Evolutionary conservation across 306 rosid genomes (phyloP).

Genomic region (Prunus mira): DNA sequence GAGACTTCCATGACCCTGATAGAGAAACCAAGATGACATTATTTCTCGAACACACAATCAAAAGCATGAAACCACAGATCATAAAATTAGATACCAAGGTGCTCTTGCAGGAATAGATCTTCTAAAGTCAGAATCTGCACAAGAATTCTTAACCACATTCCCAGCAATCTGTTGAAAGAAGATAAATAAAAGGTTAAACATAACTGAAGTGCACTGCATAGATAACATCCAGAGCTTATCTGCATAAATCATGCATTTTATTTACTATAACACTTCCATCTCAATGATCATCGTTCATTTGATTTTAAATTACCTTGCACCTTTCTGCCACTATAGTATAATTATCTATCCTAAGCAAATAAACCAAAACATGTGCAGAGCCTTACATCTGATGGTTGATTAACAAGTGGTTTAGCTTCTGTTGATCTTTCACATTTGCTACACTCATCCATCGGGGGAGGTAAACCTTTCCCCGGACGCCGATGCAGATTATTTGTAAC

Average conservation of each 20-base stretch:
- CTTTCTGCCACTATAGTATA: neutral
- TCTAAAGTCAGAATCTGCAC: slow-evolving; percentile 55
- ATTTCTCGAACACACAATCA: slow-evolving; percentile 17
- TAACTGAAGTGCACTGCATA: neutral
- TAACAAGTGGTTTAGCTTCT: slow-evolving; percentile 50
- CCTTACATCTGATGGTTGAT: slow-evolving; percentile 60
- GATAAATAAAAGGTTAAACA: slow-evolving; percentile 10
- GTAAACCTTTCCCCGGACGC: slow-evolving; percentile 63
- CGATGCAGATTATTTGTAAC: slow-evolving; percentile 57
- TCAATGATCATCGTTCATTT: no score
- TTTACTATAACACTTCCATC: neutral
- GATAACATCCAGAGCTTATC: neutral
- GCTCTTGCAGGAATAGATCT: slow-evolving; percentile 50
- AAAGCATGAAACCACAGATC: neutral
- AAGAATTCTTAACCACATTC: slow-evolving; percentile 42
- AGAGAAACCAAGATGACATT: slow-evolving; percentile 15
- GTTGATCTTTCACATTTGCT: slow-evolving; percentile 27
- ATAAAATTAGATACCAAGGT: slow-evolving; percentile 54
- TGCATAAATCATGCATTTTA: neutral
- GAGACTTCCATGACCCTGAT: slow-evolving; percentile 11
- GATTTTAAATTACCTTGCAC: neutral
- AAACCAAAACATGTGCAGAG: neutral
- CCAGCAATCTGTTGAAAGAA: slow-evolving; percentile 42
- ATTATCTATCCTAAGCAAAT: neutral
- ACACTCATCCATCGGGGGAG: slow-evolving; percentile 67